Evolutionary conservation across 805 yeast genomes (phyloP).

Genomic region (Saturnispora zaruensis): DNA sequence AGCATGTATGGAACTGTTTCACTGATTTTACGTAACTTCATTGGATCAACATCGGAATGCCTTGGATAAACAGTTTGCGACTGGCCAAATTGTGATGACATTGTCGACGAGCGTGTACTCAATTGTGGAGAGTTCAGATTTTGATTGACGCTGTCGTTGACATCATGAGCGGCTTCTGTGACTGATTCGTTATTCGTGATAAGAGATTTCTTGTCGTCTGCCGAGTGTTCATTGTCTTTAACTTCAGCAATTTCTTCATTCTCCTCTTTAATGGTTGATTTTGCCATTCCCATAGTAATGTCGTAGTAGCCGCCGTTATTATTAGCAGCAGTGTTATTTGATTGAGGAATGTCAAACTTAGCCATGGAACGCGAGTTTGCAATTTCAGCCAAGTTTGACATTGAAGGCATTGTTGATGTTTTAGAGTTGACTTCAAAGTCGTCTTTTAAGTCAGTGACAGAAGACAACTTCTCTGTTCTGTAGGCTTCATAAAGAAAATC

Average conservation of each 20-base stretch:
- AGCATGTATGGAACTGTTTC: slow-evolving; percentile 81
- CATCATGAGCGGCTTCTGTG: not conserved
- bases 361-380: slow-evolving; percentile 30
- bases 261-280: slow-evolving; percentile 12
- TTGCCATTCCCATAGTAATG: slow-evolving; percentile 7
- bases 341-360: slow-evolving; percentile 16
- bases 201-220: not conserved
- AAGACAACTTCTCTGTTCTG: slow-evolving; percentile 54
- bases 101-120: not conserved
- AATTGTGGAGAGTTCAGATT: slow-evolving; percentile 17
- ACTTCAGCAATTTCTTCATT: slow-evolving; percentile 2
- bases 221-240: slow-evolving; percentile 3
- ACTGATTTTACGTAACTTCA: slow-evolving; percentile 65
- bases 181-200: not conserved
- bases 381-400: slow-evolving; percentile 54
- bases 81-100: not conserved
- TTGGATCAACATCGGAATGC: slow-evolving; percentile 34
- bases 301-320: slow-evolving; percentile 5
- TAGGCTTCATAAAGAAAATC: slow-evolving; percentile 56
- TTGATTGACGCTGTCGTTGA: not conserved
- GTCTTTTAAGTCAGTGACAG: slow-evolving; percentile 37
- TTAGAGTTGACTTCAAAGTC: slow-evolving; percentile 4
- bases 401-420: slow-evolving; percentile 38
- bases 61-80: slow-evolving; percentile 1
- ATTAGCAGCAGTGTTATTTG: not conserved